Base-by-base conservation (phyloP, 768 basidiomycete species). In the Kockovaella imperatae region DNA sequence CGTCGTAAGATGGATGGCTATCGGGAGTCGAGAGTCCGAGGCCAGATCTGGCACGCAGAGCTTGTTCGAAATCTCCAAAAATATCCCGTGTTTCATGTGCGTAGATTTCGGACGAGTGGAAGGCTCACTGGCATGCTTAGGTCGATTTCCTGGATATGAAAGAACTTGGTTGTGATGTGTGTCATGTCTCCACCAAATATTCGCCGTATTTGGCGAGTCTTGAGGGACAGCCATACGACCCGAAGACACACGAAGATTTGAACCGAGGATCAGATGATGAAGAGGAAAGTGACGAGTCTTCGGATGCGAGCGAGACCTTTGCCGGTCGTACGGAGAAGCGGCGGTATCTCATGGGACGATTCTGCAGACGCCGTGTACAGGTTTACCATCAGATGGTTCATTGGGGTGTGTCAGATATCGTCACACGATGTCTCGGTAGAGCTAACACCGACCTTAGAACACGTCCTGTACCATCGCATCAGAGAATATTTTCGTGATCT, bases 1-100 rank as follows among this genome's bases (percentile, higher is more conserved):
- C 34, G 61, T 17, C 31, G 60, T 15, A 47, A 86, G 62, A 65
- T 91, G 74, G 73, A 70, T 6, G 83, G 84, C 2, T 72, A 85
- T 50, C 74, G 79, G 49, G 84, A 87, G 62, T 83, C 85, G 1
- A 71, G 86, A 13, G 84, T 90, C 4, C 75, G 83, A 6, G 88
- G 87, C n/a, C 86, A 86, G 24, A 78, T 86, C 10, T 95, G 89
- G 89, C 74, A 76, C 48, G 76, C 81, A 1, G 75, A 77, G 10
- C 87, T 84, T 73, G 86, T 78, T 57, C 76, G 75, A 34, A 62
- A 75, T 2, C 68, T 95, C 13, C 79, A 84, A 60, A 78, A 56
- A 41, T 83, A 81, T 67, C 88, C 89, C 0, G 72, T n/a, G 77
- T 1, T 79, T 88, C 45, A 73, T 77, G 63, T 85, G 31, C 56